These are phyloP conservation scores for Hygrophoropsis aurantiaca DNA, from an alignment of 768 basidiomycete genomes.

Conservation along the genomic window DNA sequence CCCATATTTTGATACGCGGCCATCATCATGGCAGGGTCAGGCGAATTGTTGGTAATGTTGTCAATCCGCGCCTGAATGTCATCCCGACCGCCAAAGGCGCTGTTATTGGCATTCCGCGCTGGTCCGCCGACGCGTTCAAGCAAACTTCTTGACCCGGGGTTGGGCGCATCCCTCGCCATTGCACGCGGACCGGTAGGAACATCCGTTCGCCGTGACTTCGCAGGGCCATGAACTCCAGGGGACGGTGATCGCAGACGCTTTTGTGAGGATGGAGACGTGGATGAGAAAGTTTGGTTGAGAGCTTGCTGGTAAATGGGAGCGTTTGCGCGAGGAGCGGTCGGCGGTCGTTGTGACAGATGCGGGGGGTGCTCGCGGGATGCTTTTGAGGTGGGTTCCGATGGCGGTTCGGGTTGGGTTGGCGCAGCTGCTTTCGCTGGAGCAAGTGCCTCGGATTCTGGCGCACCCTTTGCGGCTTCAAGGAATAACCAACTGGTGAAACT, in stretches of 20 bases:
- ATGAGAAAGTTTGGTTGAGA: conserved; percentile 60
- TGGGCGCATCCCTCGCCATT: conserved; percentile 47
- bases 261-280: conserved; percentile 48
- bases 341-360: conserved; percentile 35
- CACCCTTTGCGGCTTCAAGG: conserved; percentile 71
- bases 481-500: conserved; percentile 92
- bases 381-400: conserved; percentile 17
- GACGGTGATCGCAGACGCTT: conserved; percentile 67
- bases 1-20: conserved; percentile 34
- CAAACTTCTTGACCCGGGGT: conserved; percentile 59
- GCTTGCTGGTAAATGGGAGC: conserved; percentile 70
- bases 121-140: conserved; percentile 79
- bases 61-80: conserved; percentile 81
- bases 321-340: conserved; percentile 51
- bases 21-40: conserved; percentile 50
- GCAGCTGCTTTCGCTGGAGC: conserved; percentile 31
- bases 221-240: conserved; percentile 62
- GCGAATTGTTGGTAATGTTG: conserved; percentile 63
- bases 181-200: conserved; percentile 85
- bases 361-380: conserved; percentile 32
- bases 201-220: conserved; percentile 73
- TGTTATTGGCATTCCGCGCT: conserved; percentile 35
- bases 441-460: conserved; percentile 48
- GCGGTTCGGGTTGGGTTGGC: conserved; percentile 22
- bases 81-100: conserved; percentile 46